phyloP scores from a whole-genome alignment of 345 rosid species.

The Microcos paniculata region DNA sequence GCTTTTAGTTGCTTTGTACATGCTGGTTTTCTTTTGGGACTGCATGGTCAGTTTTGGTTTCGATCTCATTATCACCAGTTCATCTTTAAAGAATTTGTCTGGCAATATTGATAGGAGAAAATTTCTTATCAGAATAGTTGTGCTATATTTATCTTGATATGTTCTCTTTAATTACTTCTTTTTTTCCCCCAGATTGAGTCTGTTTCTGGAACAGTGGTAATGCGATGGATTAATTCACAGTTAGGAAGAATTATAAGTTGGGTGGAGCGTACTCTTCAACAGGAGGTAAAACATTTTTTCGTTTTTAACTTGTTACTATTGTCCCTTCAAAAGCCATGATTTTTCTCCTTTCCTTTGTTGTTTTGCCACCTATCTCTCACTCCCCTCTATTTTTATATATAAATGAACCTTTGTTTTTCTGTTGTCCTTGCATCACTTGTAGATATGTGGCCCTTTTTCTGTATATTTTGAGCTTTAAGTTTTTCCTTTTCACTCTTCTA shows the following conservation, averaged over 20 bases:
- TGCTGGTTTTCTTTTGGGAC: neutral
- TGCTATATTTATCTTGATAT: neutral
- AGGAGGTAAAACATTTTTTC: constrained; percentile 55
- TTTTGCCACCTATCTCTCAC: neutral
- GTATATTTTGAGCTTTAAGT: neutral
- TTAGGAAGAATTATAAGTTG: constrained; percentile 83
- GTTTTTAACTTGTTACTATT: neutral
- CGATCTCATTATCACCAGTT: neutral
- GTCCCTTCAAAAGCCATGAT: neutral
- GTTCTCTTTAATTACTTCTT: neutral
- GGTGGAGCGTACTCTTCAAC: constrained; percentile 94
- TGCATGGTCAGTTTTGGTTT: neutral
- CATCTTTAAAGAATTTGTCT: neutral
- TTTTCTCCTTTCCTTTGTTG: constrained; percentile 6
- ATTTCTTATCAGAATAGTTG: neutral
- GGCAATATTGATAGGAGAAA: constrained; percentile 5
- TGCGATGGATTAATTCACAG: constrained; percentile 96
- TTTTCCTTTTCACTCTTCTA: constrained; percentile 7
- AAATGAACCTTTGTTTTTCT: neutral
- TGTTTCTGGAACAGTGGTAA: constrained; percentile 84
- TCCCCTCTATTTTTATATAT: neutral
- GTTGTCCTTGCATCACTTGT: neutral
- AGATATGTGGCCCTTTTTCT: neutral
- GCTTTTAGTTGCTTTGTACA: neutral
- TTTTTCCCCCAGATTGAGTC: constrained; percentile 58